These are phyloP conservation scores for Botrytis medusae DNA, from an alignment of 2,329 filamentous ascomycete genomes.

Conservation along the genomic window DNA sequence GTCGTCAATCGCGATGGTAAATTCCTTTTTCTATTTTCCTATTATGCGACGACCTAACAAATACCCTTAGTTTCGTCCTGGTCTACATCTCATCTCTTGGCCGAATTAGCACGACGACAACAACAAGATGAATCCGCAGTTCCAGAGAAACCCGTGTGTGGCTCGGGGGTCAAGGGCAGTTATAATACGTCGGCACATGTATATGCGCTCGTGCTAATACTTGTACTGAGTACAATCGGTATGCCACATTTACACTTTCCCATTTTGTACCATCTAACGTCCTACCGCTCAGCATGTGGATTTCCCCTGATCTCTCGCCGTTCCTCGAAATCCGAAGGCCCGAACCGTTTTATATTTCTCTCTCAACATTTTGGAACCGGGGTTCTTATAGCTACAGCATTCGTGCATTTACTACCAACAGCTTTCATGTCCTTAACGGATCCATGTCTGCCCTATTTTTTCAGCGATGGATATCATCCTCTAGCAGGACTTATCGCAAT, in stretches of 20 bases:
- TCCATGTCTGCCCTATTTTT: constrained; percentile 71
- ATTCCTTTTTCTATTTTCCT: not conserved
- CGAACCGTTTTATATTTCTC: constrained; percentile 50
- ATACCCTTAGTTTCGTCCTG: constrained; percentile 17
- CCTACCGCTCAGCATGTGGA: constrained; percentile 37
- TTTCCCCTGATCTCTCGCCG: constrained; percentile 40
- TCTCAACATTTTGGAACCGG: constrained; percentile 75
- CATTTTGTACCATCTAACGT: constrained; percentile 13
- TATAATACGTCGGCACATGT: constrained; percentile 59
- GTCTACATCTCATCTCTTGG: constrained; percentile 44
- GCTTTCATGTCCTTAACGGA: constrained; percentile 61
- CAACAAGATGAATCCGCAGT: constrained; percentile 35
- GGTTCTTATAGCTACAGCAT: constrained; percentile 82
- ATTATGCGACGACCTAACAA: not conserved
- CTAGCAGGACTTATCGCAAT: constrained; percentile 82
- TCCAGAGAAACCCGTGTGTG: constrained; percentile 49
- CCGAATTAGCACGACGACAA: constrained; percentile 51
- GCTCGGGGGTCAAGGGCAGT: constrained; percentile 48
- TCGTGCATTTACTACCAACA: constrained; percentile 68
- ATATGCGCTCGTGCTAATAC: constrained; percentile 56
- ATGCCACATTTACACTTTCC: constrained; percentile 20
- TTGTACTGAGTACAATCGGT: constrained; percentile 54
- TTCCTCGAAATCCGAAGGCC: constrained; percentile 33
- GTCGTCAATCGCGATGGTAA: constrained; percentile 18
- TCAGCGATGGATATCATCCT: constrained; percentile 75